phyloP scores from a whole-genome alignment of 1,139 yeast species.

The Yamadazyma triangularis region DNA sequence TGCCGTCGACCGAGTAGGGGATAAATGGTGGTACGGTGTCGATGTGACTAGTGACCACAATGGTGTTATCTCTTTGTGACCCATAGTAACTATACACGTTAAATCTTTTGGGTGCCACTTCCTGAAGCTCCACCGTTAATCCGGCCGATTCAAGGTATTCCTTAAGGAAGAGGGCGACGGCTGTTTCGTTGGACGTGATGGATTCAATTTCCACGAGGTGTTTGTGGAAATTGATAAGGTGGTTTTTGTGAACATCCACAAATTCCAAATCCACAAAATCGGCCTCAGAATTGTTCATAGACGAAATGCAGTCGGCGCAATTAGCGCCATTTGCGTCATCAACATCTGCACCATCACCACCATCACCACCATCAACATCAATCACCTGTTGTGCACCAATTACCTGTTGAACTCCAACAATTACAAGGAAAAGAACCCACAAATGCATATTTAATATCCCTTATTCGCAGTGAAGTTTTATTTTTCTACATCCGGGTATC shows the following conservation, averaged over 20 bases:
- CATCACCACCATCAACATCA: not conserved
- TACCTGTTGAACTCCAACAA: no score
- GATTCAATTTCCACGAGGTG: slow-evolving; percentile 33
- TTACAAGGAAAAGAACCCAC: no score
- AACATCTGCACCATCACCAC: not conserved
- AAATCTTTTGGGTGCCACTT: slow-evolving; percentile 31
- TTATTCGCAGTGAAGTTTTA: no score
- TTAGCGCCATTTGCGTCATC: no score
- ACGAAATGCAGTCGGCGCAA: no score
- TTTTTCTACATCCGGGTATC: no score
- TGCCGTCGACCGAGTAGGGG: slow-evolving; percentile 47
- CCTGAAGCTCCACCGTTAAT: slow-evolving; percentile 47
- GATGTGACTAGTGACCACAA: slow-evolving; percentile 59
- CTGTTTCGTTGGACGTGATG: slow-evolving; percentile 28
- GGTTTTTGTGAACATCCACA: no score
- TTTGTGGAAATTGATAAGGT: slow-evolving; percentile 25
- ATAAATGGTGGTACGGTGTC: slow-evolving; percentile 72
- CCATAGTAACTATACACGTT: slow-evolving; percentile 61
- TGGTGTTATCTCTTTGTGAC: slow-evolving; percentile 37
- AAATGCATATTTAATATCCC: no score
- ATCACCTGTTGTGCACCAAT: not conserved
- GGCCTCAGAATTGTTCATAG: no score
- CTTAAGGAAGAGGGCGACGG: slow-evolving; percentile 27
- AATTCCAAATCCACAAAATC: no score
- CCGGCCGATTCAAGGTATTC: slow-evolving; percentile 37